Percentiles rank a stretch among this genome's conserved stretches.
Conservation (phyloP, 148 eudicot species). For the Limonium bicolor region DNA sequence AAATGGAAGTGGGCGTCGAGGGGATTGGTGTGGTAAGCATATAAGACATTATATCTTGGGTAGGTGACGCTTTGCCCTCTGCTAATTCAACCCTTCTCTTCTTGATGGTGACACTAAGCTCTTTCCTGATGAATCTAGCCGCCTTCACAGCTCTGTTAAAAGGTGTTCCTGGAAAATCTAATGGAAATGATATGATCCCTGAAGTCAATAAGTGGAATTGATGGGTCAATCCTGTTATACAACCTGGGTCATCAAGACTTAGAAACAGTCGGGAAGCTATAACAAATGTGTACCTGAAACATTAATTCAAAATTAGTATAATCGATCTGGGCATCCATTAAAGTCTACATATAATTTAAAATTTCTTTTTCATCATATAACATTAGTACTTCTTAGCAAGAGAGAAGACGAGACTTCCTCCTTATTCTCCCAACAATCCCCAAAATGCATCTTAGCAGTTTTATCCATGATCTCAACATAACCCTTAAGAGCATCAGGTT, state of each 20-base stretch:
- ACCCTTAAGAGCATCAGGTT: slow-evolving; percentile 23
- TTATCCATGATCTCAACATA: slow-evolving; percentile 18
- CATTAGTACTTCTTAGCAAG: slow-evolving; percentile 9
- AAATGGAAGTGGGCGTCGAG: no score
- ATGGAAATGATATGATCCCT: slow-evolving; percentile 1
- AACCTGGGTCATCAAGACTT: slow-evolving; percentile 11
- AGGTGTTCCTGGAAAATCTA: slow-evolving; percentile 6
- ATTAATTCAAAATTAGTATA: background rate
- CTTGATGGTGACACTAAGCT: slow-evolving; percentile 3
- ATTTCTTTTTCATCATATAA: no score
- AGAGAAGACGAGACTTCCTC: slow-evolving; percentile 10
- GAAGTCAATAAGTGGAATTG: background rate
- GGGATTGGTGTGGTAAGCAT: slow-evolving; percentile 9
- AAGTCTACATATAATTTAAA: no score
- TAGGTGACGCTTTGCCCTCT: slow-evolving; percentile 5
- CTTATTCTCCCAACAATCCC: slow-evolving; percentile 8
- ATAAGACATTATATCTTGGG: slow-evolving; percentile 13
- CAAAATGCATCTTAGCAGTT: slow-evolving; percentile 12
- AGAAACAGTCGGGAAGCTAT: slow-evolving; percentile 1
- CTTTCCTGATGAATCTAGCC: background rate
- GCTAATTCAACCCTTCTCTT: slow-evolving; percentile 7
- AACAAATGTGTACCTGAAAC: slow-evolving; percentile 6
- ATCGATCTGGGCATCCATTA: background rate
- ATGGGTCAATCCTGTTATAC: background rate
- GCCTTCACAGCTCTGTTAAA: slow-evolving; percentile 7